Base-by-base conservation (phyloP, 1,284 basidiomycete species). In the Exobasidium rhododendri region DNA sequence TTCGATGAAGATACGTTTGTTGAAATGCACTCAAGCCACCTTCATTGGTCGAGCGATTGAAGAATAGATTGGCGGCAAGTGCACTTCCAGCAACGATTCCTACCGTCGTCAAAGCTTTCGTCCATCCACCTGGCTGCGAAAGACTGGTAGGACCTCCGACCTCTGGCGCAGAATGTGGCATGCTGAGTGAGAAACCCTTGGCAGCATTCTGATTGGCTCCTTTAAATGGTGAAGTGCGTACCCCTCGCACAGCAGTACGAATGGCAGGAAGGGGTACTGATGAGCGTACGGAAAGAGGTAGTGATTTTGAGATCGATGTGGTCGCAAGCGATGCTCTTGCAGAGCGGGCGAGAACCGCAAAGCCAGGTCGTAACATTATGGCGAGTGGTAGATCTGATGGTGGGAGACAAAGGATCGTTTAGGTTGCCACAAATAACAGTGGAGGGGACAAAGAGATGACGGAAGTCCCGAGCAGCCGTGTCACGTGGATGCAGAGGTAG, bases 1-100 rank as follows among this genome's bases (percentile, higher is more conserved):
- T 89, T 54, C 87, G 85, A 75, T 94, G 85, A n/a, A 94, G 82
- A 77, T 90, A 87, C 49, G 58, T 54, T 20, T 65, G 65, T 46
- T 68, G 67, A 59, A 62, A 63, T 7, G 66, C 62, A 46, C 69
- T 62, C 31, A 79, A 59, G n/a, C 64, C 50, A 17, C 61, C 63
- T 26, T 74, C 70, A 58, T 76, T 73, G 0, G 73, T 78, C 47
- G 70, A 67, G 22, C 78, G 70, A 67, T 79, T 79, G 67, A 79
- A 71, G 56, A 79, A 77, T 52, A 75, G 61, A 59, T 76, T 74
- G 55, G 73, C 70, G 44, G 68, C 76, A 28, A 78, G 65, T 20
- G 75, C 77, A 24, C 74, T 73, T 26, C 68, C 77, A 17, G 66
- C 77, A 28, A 79, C 69, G 63, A 79, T 63, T 14, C 77, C 77